Evolutionary conservation across 352 stramenopile genomes (phyloP).

Genomic region (Phytopythium vexans): DNA sequence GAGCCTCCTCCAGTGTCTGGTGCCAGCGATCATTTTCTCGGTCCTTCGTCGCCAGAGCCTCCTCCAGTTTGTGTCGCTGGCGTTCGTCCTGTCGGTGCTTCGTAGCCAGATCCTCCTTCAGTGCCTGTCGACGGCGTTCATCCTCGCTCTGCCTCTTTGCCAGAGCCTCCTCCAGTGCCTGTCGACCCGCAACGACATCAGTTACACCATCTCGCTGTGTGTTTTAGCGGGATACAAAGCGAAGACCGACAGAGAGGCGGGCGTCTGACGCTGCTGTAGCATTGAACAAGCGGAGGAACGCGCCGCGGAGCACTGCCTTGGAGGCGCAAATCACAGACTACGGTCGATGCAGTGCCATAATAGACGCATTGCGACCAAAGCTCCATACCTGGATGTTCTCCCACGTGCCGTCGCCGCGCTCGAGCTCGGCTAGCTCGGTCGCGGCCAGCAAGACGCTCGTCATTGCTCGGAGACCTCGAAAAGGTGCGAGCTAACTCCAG

Average conservation of each 20-base stretch:
- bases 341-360: neutral
- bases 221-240: conserved; percentile 1
- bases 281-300: conserved; percentile 35
- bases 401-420: conserved; percentile 49
- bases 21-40: neutral
- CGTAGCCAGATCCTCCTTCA: too few species aligned
- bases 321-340: neutral
- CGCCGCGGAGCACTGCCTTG: conserved; percentile 49
- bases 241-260: conserved; percentile 14
- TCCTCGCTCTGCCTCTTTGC: conserved; percentile 9
- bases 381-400: conserved; percentile 60
- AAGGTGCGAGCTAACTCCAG: too few species aligned
- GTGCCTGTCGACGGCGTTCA: conserved; percentile 16
- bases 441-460: conserved; percentile 7
- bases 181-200: neutral
- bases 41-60: too few species aligned
- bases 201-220: neutral
- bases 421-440: conserved; percentile 27
- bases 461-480: neutral
- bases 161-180: conserved; percentile 20
- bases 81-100: too few species aligned
- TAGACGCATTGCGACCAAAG: neutral
- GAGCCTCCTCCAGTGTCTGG: conserved; percentile 19
- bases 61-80: too few species aligned
- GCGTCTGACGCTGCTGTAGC: conserved; percentile 14